Base-by-base conservation (phyloP, 345 rosid species). In the Salix udensis region DNA sequence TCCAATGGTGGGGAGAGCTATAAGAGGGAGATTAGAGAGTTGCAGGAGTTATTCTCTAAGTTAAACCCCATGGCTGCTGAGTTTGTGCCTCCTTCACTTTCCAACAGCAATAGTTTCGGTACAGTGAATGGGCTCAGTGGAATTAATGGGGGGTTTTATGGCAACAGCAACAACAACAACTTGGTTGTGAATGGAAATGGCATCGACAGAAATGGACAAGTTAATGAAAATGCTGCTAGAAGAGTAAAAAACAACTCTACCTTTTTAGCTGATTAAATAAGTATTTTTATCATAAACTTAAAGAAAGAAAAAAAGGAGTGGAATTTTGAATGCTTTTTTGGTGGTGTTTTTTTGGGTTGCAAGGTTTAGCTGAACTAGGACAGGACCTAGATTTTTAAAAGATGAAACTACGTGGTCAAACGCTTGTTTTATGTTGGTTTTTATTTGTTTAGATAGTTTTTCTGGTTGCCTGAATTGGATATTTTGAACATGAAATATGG, bases 41-140 rank as follows among this genome's bases (percentile, higher is more conserved):
- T 96, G 89, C 91, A 78, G 76, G 99, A 92, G 74, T 87, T 89
- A 62, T 77, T 96, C 79, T 92, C 94, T 9, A 96, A 90, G 87
- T 85, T 96, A 81, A 96, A 96, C 80, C 99, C 98, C 19, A 84
- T 91, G 97, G 99, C 98, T 65, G 86, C 89, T 80, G 99, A 91
- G 70, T 96, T 92, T 84, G 97, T 96, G 74, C 98, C 98, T 73
- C 90, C 91, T 61, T 96, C 98, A 0, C 83, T 90, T 55, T 85
- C 86, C 39, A 73, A 74, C 79, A 73, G 75, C 62, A 69, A 76
- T 70, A 87, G 80, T 79, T 79, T 84, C 68, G 83, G 80, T 19
- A 89, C 82, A 80, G 93, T 88, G 70, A 86, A 87, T 86, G 91
- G 91, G 66, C 87, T 84, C 72, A 78, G 2, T 53, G 62, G 28